A percentile compares a stretch with the other conserved stretches of the same genome.
These are phyloP conservation scores for Xerocomus potaroensis DNA, from an alignment of 768 basidiomycete genomes.

Conservation along the genomic window DNA sequence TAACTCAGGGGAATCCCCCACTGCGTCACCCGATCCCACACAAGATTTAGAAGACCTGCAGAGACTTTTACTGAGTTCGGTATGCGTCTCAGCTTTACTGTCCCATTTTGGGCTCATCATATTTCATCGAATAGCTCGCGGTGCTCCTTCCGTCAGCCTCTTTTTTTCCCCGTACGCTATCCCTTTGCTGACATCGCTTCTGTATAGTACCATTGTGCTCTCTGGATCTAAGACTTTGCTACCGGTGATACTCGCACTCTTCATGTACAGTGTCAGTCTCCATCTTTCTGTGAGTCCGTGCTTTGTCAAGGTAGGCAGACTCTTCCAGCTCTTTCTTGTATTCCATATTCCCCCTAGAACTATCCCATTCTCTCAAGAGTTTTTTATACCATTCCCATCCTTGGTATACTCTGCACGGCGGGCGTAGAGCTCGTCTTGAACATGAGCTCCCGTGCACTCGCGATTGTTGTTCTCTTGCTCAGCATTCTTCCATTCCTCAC, in stretches of 20 bases:
- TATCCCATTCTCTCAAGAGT: too few relatives aligned
- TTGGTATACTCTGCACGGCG: too few relatives aligned
- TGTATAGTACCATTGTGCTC: slow-evolving; percentile 10
- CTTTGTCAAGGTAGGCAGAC: not conserved
- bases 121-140: too few relatives aligned
- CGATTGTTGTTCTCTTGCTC: too few relatives aligned
- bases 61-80: slow-evolving; percentile 16
- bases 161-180: too few relatives aligned
- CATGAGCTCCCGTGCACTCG: too few relatives aligned
- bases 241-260: slow-evolving; percentile 8
- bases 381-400: too few relatives aligned
- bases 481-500: too few relatives aligned
- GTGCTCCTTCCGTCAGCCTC: not conserved
- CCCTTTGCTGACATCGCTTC: not conserved
- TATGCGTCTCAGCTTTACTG: not conserved
- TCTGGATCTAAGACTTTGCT: slow-evolving; percentile 4
- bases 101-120: not conserved
- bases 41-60: slow-evolving; percentile 3
- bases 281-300: not conserved
- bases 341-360: too few relatives aligned
- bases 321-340: too few relatives aligned
- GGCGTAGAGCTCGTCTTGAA: too few relatives aligned
- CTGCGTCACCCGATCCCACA: not conserved
- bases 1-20: not conserved
- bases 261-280: too few relatives aligned